These are phyloP conservation scores for Canavalia gladiata DNA, from an alignment of 306 rosid genomes.

Conservation along the genomic window DNA sequence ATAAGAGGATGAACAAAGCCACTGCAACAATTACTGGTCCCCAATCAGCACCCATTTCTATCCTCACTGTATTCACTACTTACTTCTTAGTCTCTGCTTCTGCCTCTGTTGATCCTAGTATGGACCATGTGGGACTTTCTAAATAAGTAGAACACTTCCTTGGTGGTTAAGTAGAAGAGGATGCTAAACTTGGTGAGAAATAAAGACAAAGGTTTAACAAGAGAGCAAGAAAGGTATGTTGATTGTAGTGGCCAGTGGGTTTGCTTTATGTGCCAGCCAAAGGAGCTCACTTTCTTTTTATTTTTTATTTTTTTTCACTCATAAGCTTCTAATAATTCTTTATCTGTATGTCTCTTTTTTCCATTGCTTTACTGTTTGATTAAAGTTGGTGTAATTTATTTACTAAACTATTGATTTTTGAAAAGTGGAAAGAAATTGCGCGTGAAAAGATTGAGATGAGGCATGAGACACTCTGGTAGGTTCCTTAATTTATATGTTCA, in stretches of 20 bases:
- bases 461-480: constrained; percentile 48
- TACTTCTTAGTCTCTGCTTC: neutral
- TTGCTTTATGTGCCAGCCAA: constrained; percentile 66
- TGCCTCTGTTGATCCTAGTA: neutral
- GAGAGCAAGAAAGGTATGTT: constrained; percentile 80
- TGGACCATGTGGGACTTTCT: constrained; percentile 39
- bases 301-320: neutral
- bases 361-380: constrained; percentile 56
- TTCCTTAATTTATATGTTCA: constrained; percentile 44
- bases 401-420: constrained; percentile 35
- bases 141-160: constrained; percentile 63
- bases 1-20: constrained; percentile 82
- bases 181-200: constrained; percentile 79
- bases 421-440: constrained; percentile 52
- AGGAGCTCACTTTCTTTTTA: constrained; percentile 42
- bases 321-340: constrained; percentile 56
- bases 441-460: constrained; percentile 49
- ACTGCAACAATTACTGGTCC: constrained; percentile 88
- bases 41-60: constrained; percentile 85
- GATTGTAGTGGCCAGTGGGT: constrained; percentile 54
- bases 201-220: constrained; percentile 59
- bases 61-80: constrained; percentile 10
- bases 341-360: constrained; percentile 38
- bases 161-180: constrained; percentile 77
- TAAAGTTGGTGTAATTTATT: constrained; percentile 56